Base-by-base conservation (phyloP, 805 yeast genomes). In the Priceomyces medius region DNA sequence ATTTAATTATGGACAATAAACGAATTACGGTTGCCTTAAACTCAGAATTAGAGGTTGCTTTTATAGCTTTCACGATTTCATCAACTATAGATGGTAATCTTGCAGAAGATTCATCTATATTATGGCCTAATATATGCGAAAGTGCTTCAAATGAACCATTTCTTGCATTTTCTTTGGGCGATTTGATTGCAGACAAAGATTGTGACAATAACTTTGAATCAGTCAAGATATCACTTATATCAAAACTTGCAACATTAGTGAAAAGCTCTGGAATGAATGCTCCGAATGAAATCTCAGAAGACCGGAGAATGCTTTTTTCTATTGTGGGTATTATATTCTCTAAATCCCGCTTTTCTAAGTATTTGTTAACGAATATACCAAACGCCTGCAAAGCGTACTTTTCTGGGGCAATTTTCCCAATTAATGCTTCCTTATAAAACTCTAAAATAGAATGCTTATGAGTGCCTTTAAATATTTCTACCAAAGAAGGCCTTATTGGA, bases 251-350 rank as follows among this genome's bases (percentile, higher is more conserved):
- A 8, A 53, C 40, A 14, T 47, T 35, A 19, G 44, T 40, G 34
- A 83, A 67, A 7, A 88, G 54, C 8, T 72, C 68, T 3, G 81
- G 76, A 2, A 85, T 57, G n/a, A 83, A 56, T 14, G 54, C 49
- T n/a, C 72, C 73, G 42, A 88, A 76, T 0, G 87, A 77, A 28
- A 68, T 60, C 54, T 88, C 97, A 0, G 96, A 83, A 2, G 95
- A 79, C 59, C 96, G 77, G 48, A 90, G 68, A 37, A 84, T 70
- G 1, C 90, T 77, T 56, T 85, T 88, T 53, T 86, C 90, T 37
- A 90, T 53, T 14, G 76, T 72, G 2, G 95, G 88, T 5, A 80
- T 61, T 13, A 85, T 53, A 5, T 48, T 39, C 2, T 61, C 46
- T 38, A 81, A 68, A 3, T 61, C 68, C 13, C 64, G 61, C 10